Percentiles rank a stretch among this genome's conserved stretches.
phyloP scores from a whole-genome alignment of 2,329 filamentous ascomycete genomes.

The Fusarium musae region DNA sequence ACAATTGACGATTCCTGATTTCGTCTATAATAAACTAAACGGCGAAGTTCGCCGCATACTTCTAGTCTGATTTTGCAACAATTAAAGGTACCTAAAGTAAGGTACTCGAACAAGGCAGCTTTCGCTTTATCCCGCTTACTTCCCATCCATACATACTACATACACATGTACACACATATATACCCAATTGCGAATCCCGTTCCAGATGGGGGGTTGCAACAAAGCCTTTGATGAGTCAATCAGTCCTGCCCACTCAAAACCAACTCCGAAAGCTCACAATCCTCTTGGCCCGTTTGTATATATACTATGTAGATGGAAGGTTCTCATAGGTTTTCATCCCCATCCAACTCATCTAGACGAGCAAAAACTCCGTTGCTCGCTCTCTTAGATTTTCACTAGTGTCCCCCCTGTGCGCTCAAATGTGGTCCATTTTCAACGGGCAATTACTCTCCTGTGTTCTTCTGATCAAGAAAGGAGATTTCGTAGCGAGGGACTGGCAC shows the following conservation, averaged over 20 bases:
- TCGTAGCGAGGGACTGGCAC: constrained; percentile 79
- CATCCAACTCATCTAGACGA: background rate
- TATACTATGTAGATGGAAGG: background rate
- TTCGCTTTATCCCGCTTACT: background rate
- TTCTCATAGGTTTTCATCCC: background rate
- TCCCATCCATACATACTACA: constrained; percentile 2
- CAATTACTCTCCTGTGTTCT: background rate
- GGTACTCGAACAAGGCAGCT: constrained; percentile 13
- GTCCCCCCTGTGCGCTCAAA: background rate
- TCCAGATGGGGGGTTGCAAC: background rate
- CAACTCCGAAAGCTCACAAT: background rate
- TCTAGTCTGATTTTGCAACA: constrained; percentile 10
- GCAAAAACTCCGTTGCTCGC: background rate
- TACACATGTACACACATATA: background rate
- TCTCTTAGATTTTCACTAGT: background rate
- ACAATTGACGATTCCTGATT: background rate
- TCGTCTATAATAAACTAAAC: constrained; percentile 20
- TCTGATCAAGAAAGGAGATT: constrained; percentile 72
- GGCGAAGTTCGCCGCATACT: background rate
- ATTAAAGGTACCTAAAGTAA: background rate
- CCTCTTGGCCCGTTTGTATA: background rate
- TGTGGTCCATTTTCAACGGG: too few species aligned
- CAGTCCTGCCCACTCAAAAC: background rate
- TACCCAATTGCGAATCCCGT: constrained; percentile 27
- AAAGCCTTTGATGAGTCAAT: constrained; percentile 6